Conservation (phyloP, 2,329 filamentous ascomycete species). For the Salinomyces thailandicus region DNA sequence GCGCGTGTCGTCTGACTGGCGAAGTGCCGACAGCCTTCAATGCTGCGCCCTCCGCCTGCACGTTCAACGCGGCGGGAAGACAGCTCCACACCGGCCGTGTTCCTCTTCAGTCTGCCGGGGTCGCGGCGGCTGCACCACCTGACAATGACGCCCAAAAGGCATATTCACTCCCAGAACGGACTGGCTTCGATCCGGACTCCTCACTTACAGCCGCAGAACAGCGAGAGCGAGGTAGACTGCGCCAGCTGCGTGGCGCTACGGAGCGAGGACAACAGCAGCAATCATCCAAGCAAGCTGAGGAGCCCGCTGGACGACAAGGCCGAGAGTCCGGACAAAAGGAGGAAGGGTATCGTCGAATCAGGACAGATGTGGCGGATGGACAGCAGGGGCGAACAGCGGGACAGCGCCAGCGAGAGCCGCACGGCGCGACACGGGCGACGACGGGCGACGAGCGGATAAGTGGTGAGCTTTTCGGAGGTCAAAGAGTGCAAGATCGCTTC, state of each 20-base stretch:
- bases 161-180: neutral
- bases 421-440: no score
- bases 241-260: slow-evolving; percentile 3
- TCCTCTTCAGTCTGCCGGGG: neutral
- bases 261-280: slow-evolving; percentile 7
- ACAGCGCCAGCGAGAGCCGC: no score
- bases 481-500: no score
- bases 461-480: no score
- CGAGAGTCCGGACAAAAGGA: no score
- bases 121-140: neutral
- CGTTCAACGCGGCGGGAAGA: slow-evolving; percentile 6
- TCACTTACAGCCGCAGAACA: slow-evolving; percentile 14
- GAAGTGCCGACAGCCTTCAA: slow-evolving; percentile 9
- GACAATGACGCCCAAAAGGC: no score
- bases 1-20: slow-evolving; percentile 19
- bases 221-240: slow-evolving; percentile 8
- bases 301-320: neutral
- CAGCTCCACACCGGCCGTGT: neutral
- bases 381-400: no score
- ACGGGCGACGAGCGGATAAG: no score
- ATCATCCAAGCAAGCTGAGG: no score
- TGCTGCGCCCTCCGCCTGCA: slow-evolving; percentile 6
- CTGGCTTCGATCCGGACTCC: slow-evolving; percentile 14
- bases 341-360: no score
- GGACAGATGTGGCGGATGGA: no score